Conservation (phyloP, 768 basidiomycete genomes). For the Rickenella mellea region DNA sequence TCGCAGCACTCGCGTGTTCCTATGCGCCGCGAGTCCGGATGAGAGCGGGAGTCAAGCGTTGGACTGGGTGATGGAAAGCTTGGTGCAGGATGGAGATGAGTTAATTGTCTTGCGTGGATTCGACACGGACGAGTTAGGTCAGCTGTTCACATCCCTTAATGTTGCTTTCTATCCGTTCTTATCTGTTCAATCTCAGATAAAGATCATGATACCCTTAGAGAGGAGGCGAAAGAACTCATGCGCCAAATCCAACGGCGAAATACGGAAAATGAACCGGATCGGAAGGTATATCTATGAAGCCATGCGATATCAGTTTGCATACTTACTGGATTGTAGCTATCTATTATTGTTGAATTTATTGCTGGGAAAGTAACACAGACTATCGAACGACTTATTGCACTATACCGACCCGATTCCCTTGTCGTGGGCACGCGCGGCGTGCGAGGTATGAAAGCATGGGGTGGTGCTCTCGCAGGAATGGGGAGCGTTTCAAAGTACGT, state of each 20-base stretch:
- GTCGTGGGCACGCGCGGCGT: constrained; percentile 87
- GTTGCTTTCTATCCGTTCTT: not conserved
- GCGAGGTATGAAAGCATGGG: constrained; percentile 43
- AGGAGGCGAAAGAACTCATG: constrained; percentile 83
- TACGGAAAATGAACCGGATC: constrained; percentile 64
- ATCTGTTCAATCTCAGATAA: constrained; percentile 36
- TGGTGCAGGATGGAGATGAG: constrained; percentile 87
- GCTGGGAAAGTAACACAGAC: constrained; percentile 85
- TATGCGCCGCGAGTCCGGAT: constrained; percentile 82
- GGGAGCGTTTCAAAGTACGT: constrained; percentile 51
- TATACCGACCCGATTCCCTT: constrained; percentile 86
- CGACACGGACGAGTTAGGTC: constrained; percentile 78
- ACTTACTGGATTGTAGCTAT: constrained; percentile 66
- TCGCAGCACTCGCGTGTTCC: constrained; percentile 75
- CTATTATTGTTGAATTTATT: constrained; percentile 88
- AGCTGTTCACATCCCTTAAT: constrained; percentile 10
- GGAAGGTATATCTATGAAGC: constrained; percentile 50
- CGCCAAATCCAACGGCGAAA: constrained; percentile 71
- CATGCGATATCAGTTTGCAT: not conserved
- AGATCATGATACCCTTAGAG: constrained; percentile 66
- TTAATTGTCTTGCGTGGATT: constrained; percentile 86
- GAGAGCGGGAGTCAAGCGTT: constrained; percentile 84
- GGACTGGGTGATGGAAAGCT: constrained; percentile 82
- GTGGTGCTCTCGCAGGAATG: constrained; percentile 43
- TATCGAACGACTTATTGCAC: constrained; percentile 84